Conservation (phyloP, 2,329 filamentous ascomycete genomes). For the Colletotrichum sp. region DNA sequence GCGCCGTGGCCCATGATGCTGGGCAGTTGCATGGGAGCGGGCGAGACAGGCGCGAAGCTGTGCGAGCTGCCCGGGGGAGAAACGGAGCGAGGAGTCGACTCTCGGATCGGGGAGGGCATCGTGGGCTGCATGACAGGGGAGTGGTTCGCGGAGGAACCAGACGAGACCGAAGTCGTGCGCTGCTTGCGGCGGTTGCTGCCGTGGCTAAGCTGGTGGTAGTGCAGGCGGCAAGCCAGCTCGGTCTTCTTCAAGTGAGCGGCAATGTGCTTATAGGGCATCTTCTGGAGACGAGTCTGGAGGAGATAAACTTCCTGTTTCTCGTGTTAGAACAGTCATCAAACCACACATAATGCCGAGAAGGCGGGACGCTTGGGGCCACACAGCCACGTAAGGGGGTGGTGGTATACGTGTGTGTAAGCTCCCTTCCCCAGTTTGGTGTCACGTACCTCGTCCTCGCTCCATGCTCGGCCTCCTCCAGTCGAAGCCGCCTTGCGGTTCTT, state of each 20-base stretch:
- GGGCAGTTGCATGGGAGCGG: constrained; percentile 55
- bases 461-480: constrained; percentile 78
- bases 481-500: constrained; percentile 73
- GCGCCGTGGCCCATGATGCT: constrained; percentile 54
- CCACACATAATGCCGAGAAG: background rate
- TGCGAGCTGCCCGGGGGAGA: constrained; percentile 52
- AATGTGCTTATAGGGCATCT: constrained; percentile 92
- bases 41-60: constrained; percentile 49
- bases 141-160: constrained; percentile 62
- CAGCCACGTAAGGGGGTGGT: background rate
- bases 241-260: constrained; percentile 86
- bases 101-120: constrained; percentile 55
- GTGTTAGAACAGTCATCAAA: background rate
- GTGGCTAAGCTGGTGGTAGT: constrained; percentile 86
- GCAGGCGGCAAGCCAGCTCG: constrained; percentile 83
- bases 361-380: background rate
- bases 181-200: constrained; percentile 78
- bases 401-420: background rate
- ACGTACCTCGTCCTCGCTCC: constrained; percentile 84
- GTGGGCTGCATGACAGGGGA: constrained; percentile 55
- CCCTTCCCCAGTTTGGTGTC: background rate
- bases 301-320: constrained; percentile 75
- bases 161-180: constrained; percentile 72
- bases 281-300: constrained; percentile 81
- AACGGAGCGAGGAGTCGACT: constrained; percentile 50